Base-by-base conservation (phyloP, 179 eudicot genomes). In the Amaranthus tricolor region DNA sequence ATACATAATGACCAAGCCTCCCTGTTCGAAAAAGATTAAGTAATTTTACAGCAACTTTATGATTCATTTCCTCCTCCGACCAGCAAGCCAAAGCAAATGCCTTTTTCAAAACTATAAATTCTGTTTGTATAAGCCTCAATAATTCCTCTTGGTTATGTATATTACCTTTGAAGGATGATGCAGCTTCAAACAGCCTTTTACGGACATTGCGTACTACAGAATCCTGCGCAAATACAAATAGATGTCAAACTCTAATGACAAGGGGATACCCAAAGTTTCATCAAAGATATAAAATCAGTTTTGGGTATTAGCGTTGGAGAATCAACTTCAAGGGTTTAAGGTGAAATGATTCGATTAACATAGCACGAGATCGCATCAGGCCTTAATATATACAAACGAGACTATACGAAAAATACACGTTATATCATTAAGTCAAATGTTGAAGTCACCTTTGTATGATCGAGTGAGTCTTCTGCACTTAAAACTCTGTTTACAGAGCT, bases 11-110 rank as follows among this genome's bases (percentile, higher is more conserved):
- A 70, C 96, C 96, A 43, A 93, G 90, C 76, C 94, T 88, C 77
- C 98, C 96, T 6, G 91, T 89, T 44, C 94, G 87, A 79, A 78
- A 93, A 68, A 93, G 85, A 78, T 91, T 85, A 44, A 93, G 90
- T 71, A 93, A 80, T 75, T 93, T 93, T 6, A 64, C 68, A 60
- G 91, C 86, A 66, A 87, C 84, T 83, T 66, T 87, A 63, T 51
- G 53, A 31, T 79, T 65, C 62, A 48, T 77, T 49, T 79, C 85
- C 66, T 82, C 84, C 24, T 68, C 74, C 52, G 86, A 66, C 49
- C 56, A 83, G 7, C 15, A 44, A 70, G 72, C 65, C 70, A 91
- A 63, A 61, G 76, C 75, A 8, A 93, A 87, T 66, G 71, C 87
- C 77, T 83, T 74, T 64, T 55, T 76, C 77, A 89, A 61, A 15